These are phyloP conservation scores for Calonectria henricotiae DNA, from an alignment of 2,329 filamentous ascomycete species.

Conservation along the genomic window DNA sequence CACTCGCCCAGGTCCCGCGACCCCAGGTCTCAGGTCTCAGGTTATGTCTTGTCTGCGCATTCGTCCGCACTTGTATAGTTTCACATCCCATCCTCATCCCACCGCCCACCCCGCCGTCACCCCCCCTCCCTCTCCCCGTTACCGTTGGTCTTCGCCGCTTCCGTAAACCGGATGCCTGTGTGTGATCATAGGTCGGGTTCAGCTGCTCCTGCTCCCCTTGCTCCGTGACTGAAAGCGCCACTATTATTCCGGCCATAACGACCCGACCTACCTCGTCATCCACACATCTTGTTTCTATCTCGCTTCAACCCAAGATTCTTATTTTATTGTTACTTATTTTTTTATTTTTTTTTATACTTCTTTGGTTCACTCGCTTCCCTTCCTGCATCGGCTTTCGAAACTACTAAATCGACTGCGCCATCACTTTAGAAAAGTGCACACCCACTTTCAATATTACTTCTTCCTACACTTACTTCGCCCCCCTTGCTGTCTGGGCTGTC, in stretches of 20 bases:
- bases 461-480: constrained; percentile 40
- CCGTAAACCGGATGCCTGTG: constrained; percentile 27
- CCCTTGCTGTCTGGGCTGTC: constrained; percentile 34
- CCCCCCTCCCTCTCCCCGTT: constrained; percentile 39
- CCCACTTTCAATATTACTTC: constrained; percentile 38
- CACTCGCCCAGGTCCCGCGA: constrained; percentile 13
- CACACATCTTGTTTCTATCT: constrained; percentile 15
- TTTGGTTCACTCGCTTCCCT: constrained; percentile 12
- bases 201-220: constrained; percentile 23
- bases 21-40: constrained; percentile 24
- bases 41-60: constrained; percentile 15
- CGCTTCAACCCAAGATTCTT: constrained; percentile 33
- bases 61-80: constrained; percentile 18
- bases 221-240: constrained; percentile 36
- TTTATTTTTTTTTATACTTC: neutral
- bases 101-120: constrained; percentile 3
- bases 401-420: constrained; percentile 24
- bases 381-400: neutral
- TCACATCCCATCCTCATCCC: constrained; percentile 14
- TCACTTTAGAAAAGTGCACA: constrained; percentile 5
- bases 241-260: constrained; percentile 38
- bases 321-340: constrained; percentile 20
- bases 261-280: constrained; percentile 26
- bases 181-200: constrained; percentile 25
- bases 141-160: constrained; percentile 21